Percentiles rank a stretch among this genome's conserved stretches.
These are phyloP conservation scores for Rhododendron ferrugineum DNA, from an alignment of 148 eudicot genomes.

Conservation along the genomic window DNA sequence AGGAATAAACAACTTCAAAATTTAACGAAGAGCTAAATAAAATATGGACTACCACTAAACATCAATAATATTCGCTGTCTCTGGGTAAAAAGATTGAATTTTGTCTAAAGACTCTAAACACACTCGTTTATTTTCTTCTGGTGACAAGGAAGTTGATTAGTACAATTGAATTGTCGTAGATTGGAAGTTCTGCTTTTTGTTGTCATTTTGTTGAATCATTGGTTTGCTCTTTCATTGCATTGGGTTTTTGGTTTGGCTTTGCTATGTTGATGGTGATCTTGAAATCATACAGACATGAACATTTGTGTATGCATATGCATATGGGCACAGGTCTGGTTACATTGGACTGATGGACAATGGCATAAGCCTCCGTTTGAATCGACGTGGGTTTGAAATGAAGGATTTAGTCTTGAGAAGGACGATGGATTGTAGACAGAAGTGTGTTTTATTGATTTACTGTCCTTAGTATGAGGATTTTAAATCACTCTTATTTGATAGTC, in stretches of 20 bases:
- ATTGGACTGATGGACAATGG: neutral
- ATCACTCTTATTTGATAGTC: neutral
- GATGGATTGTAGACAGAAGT: neutral
- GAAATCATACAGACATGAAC: neutral
- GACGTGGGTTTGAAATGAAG: neutral
- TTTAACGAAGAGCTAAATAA: too few relatives aligned
- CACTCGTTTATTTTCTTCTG: neutral
- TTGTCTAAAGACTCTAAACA: too few relatives aligned
- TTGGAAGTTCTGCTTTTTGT: neutral
- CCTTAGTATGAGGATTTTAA: neutral
- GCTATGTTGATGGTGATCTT: neutral
- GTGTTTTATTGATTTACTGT: neutral
- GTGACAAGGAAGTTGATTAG: neutral
- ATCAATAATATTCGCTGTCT: too few relatives aligned
- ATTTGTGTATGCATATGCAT: neutral
- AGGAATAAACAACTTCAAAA: too few relatives aligned
- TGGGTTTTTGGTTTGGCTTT: neutral
- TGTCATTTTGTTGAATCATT: neutral
- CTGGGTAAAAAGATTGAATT: too few relatives aligned
- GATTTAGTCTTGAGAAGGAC: neutral
- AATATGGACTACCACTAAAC: too few relatives aligned
- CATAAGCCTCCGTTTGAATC: neutral
- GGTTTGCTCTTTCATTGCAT: neutral
- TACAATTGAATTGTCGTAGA: neutral
- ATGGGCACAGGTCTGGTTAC: neutral